These are phyloP conservation scores for Boletus rubropictus DNA, from an alignment of 768 basidiomycete genomes.

Conservation along the genomic window DNA sequence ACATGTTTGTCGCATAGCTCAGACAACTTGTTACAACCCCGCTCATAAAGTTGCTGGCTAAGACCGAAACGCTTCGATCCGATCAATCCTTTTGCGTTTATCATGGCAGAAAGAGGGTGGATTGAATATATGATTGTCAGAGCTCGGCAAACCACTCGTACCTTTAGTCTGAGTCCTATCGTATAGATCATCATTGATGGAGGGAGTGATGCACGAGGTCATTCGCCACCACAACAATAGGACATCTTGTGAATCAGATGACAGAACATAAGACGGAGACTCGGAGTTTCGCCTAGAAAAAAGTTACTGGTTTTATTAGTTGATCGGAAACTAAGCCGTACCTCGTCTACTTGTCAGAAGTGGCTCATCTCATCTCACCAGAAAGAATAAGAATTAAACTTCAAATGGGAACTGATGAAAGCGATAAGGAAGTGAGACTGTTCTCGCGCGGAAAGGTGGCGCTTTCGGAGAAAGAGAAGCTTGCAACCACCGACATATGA, in stretches of 20 bases:
- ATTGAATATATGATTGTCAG: conserved; percentile 10
- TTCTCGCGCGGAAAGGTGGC: conserved; percentile 16
- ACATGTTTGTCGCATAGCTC: conserved; percentile 13
- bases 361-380: conserved; percentile 15
- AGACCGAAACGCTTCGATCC: conserved; percentile 9
- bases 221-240: conserved; percentile 13
- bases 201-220: conserved; percentile 25
- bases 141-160: conserved; percentile 16
- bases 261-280: conserved; percentile 14
- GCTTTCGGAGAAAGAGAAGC: conserved; percentile 22
- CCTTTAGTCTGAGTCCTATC: conserved; percentile 13
- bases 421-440: conserved; percentile 19
- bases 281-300: conserved; percentile 14
- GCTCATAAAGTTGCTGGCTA: conserved; percentile 1
- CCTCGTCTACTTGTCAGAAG: conserved; percentile 13
- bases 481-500: conserved; percentile 25
- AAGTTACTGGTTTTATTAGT: conserved; percentile 14
- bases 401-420: conserved; percentile 19
- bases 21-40: conserved; percentile 6
- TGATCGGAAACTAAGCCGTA: conserved; percentile 12
- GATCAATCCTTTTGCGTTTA: conserved; percentile 9
- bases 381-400: conserved; percentile 7
- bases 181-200: conserved; percentile 15
- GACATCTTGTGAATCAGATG: conserved; percentile 12
- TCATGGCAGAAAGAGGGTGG: conserved; percentile 16